A percentile compares a stretch with the other conserved stretches of the same genome.
phyloP scores from a whole-genome alignment of 805 yeast species.

The Pichia phayaonensis region DNA sequence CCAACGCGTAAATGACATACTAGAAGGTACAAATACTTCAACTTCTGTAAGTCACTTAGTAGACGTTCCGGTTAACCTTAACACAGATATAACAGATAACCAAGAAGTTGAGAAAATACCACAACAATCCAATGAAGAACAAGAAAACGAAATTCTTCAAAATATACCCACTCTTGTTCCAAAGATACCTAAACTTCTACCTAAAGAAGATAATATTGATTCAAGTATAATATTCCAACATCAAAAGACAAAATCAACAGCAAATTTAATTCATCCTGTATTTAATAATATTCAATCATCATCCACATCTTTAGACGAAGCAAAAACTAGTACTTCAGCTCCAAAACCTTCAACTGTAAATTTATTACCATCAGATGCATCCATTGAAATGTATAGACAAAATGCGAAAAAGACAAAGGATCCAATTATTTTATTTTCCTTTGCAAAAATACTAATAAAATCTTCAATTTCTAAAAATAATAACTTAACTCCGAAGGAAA shows the following conservation, averaged over 20 bases:
- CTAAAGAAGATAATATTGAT: background rate
- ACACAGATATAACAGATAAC: no score
- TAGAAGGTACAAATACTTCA: background rate
- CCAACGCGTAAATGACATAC: no score
- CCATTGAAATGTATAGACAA: slow-evolving; percentile 78
- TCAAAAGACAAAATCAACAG: slow-evolving; percentile 1
- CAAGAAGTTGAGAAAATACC: no score
- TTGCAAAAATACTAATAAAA: slow-evolving; percentile 69
- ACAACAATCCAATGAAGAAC: no score
- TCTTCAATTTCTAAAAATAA: slow-evolving; percentile 16
- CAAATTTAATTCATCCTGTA: slow-evolving; percentile 8
- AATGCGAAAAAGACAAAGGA: slow-evolving; percentile 82
- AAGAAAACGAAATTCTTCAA: background rate
- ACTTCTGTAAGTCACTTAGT: background rate
- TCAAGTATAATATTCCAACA: background rate
- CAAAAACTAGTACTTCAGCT: background rate
- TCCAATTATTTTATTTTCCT: slow-evolving; percentile 79
- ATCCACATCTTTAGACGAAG: background rate
- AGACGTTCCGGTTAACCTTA: no score
- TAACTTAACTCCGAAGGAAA: slow-evolving; percentile 26
- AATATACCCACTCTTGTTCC: background rate
- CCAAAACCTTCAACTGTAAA: background rate
- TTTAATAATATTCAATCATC: background rate
- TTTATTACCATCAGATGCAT: slow-evolving; percentile 41
- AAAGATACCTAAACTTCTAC: background rate